phyloP scores from a whole-genome alignment of 2,329 filamentous ascomycete species.

The Fusarium sp. region DNA sequence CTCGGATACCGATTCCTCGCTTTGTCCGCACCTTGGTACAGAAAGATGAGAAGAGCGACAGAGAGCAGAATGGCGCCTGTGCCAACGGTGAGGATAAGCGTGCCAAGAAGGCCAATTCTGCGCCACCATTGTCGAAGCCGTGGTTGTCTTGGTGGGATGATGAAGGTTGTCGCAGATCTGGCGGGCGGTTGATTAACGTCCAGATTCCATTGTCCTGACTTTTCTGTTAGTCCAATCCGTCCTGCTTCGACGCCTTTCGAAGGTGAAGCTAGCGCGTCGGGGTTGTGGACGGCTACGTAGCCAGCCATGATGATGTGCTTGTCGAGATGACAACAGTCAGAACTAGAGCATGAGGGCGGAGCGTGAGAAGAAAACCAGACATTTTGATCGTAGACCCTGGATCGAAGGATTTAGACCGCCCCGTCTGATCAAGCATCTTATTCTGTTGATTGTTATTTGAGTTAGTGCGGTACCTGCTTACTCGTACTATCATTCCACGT shows the following conservation, averaged over 20 bases:
- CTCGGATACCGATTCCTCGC: neutral
- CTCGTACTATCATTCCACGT: too few relatives aligned
- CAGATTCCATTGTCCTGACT: neutral
- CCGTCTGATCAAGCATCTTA: neutral
- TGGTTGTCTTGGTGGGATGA: neutral
- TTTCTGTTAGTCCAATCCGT: neutral
- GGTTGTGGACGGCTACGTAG: neutral
- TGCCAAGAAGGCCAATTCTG: conserved; percentile 3
- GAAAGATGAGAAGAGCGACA: conserved; percentile 13
- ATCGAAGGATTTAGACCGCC: neutral
- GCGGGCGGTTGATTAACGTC: neutral
- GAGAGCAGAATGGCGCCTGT: conserved; percentile 5
- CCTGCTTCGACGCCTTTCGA: too few relatives aligned
- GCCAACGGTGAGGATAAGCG: neutral
- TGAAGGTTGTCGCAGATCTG: neutral
- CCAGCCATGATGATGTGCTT: neutral
- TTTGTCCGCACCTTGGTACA: conserved; percentile 8
- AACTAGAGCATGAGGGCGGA: neutral
- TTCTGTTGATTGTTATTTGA: neutral
- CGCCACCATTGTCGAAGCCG: conserved; percentile 11
- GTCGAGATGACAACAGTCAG: neutral
- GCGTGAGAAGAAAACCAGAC: neutral
- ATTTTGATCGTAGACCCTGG: neutral
- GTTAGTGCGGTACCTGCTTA: neutral
- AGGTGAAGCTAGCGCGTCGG: neutral